Base-by-base conservation (phyloP, 2,329 filamentous ascomycete genomes). In the Aspergillus eucalypticola region DNA sequence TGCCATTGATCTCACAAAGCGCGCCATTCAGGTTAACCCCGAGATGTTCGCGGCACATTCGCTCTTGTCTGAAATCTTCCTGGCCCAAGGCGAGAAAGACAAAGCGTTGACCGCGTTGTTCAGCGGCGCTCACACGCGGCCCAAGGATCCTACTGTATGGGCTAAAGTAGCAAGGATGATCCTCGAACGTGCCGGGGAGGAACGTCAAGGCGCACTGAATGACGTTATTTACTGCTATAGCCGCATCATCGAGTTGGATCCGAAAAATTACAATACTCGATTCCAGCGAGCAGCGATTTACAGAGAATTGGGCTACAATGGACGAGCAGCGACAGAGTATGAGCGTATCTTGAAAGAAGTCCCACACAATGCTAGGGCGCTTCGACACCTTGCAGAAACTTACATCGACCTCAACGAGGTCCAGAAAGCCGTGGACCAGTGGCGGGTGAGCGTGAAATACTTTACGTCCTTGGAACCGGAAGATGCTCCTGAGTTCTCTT, bases 31-130 rank as follows among this genome's bases (percentile, higher is more conserved):
- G 42, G 74, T 79, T 29, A 88, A 89, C 65, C 86, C 86, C 0
- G 86, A 88, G 69, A 84, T 88, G 64, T 88, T 85, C 69, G 79
- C 81, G 27, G 84, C 86, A 13, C 84, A 88, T 74, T 84, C 81
- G 55, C 75, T 88, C 19, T 75, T 88, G 7, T 86, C 85, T 0
- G 83, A 88, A 62, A 84, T 87, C 54, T 82, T 86, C 54, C 72
- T 82, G 8, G 79, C 80, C 11, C 80, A 82, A 69, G 84, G 83
- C n/a, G 79, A 85, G 49, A 79, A 82, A 38, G 79, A 83, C 56
- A 84, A 85, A 63, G 82, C 85, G 1, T 72, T 87, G 39, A 78
- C 81, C 44, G 84, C 83, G 46, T 73, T 88, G 10, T 82, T 85
- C 62, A 81, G 79, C 54, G 86, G 85, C 58, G 85, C 85, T 23